Evolutionary conservation across 2,329 filamentous ascomycete genomes (phyloP).

Genomic region (Trichoderma atrobrunneum): DNA sequence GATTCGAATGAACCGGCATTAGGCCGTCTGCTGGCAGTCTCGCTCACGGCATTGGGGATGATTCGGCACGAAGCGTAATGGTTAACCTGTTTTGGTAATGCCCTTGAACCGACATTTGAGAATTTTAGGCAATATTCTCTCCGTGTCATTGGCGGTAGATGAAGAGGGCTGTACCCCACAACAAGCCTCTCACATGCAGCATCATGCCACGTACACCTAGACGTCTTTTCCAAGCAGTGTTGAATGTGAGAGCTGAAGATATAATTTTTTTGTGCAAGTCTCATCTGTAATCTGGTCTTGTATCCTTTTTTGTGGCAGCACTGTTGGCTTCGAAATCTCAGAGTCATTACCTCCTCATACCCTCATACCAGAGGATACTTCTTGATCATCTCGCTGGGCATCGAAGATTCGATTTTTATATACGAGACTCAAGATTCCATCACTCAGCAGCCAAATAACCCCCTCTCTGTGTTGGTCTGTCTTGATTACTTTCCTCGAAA

Average conservation of each 20-base stretch:
- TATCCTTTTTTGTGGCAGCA: neutral
- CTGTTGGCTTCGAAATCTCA: neutral
- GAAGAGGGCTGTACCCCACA: neutral
- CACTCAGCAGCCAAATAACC: fast-evolving
- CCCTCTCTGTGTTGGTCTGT: neutral
- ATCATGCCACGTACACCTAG: neutral
- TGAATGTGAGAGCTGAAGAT: neutral
- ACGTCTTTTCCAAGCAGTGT: neutral
- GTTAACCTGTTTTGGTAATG: neutral
- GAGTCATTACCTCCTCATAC: neutral
- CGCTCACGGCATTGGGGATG: neutral
- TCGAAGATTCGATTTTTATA: neutral
- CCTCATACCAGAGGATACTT: neutral
- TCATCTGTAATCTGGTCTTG: neutral
- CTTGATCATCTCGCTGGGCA: neutral
- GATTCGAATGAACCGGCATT: neutral
- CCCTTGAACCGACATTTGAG: neutral
- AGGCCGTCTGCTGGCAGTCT: neutral
- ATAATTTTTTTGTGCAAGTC: neutral
- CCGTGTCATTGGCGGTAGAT: neutral
- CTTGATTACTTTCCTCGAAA: neutral
- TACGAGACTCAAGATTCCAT: neutral
- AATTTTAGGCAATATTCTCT: conserved; percentile 3
- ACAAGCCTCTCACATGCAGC: neutral
- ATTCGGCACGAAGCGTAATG: neutral